Base-by-base conservation (phyloP, 2,329 filamentous ascomycete species). In the Claviceps monticola region DNA sequence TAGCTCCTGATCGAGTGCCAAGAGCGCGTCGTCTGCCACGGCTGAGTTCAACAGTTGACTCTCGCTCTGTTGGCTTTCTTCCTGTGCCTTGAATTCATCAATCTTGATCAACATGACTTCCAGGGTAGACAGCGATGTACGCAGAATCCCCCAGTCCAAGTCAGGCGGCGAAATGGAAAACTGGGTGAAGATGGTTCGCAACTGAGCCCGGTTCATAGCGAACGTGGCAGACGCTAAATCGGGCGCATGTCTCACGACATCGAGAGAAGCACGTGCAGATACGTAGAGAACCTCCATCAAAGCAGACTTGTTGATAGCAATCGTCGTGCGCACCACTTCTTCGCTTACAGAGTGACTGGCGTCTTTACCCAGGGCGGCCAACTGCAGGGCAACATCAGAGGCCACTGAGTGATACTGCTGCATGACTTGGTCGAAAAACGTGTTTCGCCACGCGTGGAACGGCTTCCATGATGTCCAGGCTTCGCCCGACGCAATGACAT, bases 401-500 rank as follows among this genome's bases (percentile, higher is more conserved):
- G 74, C 75, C 2, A 75, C 75, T 2, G 74, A 77, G 50, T 74
- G 68, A 58, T 79, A 81, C 55, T 84, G 78, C 7, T 75, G 69
- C 42, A 81, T 63, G 21, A 80, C 70, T 53, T 79, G 74, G 51
- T 73, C 71, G 56, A 82, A 80, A 36, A 83, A 71, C 19, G 67
- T 70, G 56, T 73, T 74, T 55, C 80, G 74, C 82, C 82, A 73
- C 26, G 58, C 58, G 7, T 58, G 56, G 47, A 72, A 67, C 2
- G 70, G 63, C 23, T 68, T 70, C 51, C 84, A 78, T 0, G 74
- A 70, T 34, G 67, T 69, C 16, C 74, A 75, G 1, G 68, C 64
- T 43, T 70, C 66, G 8, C 69, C 70, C 0, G 66, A 70, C 0
- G 73, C 70, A 5, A 82, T 68, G 23, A 83, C 62, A 57, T 81